phyloP scores from a whole-genome alignment of 2,329 filamentous ascomycete genomes.

The Apiospora phragmitis region DNA sequence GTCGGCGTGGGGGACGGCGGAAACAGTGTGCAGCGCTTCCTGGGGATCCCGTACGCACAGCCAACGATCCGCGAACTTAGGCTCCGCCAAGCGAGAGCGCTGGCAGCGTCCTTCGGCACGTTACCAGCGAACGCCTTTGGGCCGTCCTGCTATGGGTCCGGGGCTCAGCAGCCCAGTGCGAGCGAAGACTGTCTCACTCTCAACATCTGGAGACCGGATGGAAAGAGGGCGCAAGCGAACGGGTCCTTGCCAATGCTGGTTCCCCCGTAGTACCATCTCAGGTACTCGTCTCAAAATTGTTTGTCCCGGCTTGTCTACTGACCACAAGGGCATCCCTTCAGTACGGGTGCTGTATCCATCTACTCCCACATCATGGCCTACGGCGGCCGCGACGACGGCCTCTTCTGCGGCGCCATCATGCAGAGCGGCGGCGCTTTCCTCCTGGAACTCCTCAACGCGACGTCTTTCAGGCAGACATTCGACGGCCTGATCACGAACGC shows the following conservation, averaged over 20 bases:
- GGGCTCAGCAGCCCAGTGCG: background rate
- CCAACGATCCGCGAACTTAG: background rate
- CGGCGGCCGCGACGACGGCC: slow-evolving; percentile 53
- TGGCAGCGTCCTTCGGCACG: background rate
- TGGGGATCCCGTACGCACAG: background rate
- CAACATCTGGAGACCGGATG: slow-evolving; percentile 36
- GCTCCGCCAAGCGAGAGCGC: background rate
- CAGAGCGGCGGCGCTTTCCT: slow-evolving; percentile 47
- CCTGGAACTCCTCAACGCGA: slow-evolving; percentile 30
- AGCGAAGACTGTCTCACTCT: slow-evolving; percentile 35
- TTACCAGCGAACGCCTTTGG: background rate
- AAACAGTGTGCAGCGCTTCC: background rate
- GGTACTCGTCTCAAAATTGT: no score
- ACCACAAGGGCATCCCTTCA: slow-evolving; percentile 18
- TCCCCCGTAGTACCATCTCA: no score
- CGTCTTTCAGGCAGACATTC: slow-evolving; percentile 36
- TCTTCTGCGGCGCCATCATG: slow-evolving; percentile 55
- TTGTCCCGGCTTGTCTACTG: no score
- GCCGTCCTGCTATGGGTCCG: background rate
- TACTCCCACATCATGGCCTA: slow-evolving; percentile 45
- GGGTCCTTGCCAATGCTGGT: slow-evolving; percentile 35
- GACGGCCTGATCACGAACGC: slow-evolving; percentile 36
- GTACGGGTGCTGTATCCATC: slow-evolving; percentile 39
- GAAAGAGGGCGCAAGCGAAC: background rate
- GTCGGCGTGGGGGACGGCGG: background rate